Percentiles rank a stretch among this genome's conserved stretches.
These are phyloP conservation scores for Pharus latifolius DNA, from an alignment of 176 grass and related monocot species.

Conservation along the genomic window DNA sequence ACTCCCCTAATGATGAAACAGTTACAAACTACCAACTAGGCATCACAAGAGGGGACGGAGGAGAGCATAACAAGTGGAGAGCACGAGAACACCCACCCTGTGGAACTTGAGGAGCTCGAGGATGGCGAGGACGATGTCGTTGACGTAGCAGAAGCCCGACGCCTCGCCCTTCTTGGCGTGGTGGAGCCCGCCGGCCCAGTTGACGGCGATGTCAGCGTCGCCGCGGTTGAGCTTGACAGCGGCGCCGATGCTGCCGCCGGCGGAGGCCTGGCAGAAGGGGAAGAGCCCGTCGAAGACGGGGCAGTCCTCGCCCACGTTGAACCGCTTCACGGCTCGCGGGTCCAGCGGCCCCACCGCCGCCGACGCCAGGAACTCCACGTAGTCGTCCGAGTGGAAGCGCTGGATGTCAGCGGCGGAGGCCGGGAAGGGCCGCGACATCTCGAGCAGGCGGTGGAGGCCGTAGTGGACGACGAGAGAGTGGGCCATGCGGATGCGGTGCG, in stretches of 20 bases:
- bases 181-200: slow-evolving; percentile 87
- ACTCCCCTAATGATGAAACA: no score
- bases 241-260: slow-evolving; percentile 72
- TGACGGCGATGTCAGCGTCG: slow-evolving; percentile 76
- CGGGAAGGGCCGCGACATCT: slow-evolving; percentile 51
- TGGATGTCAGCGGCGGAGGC: slow-evolving; percentile 62
- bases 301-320: slow-evolving; percentile 87
- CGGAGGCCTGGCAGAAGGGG: slow-evolving; percentile 74
- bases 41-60: no score
- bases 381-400: slow-evolving; percentile 81
- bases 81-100: slow-evolving; percentile 18
- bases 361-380: slow-evolving; percentile 59
- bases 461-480: slow-evolving; percentile 89
- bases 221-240: slow-evolving; percentile 78
- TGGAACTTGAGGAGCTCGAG: slow-evolving; percentile 92
- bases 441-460: slow-evolving; percentile 73
- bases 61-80: not conserved
- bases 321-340: slow-evolving; percentile 43
- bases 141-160: slow-evolving; percentile 86
- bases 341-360: slow-evolving; percentile 19
- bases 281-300: slow-evolving; percentile 88
- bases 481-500: slow-evolving; percentile 91
- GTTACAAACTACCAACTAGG: no score
- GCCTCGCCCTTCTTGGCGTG: slow-evolving; percentile 88
- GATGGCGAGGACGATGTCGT: slow-evolving; percentile 82